Base-by-base conservation (phyloP, 2,329 filamentous ascomycete genomes). In the Cercospora zeina region DNA sequence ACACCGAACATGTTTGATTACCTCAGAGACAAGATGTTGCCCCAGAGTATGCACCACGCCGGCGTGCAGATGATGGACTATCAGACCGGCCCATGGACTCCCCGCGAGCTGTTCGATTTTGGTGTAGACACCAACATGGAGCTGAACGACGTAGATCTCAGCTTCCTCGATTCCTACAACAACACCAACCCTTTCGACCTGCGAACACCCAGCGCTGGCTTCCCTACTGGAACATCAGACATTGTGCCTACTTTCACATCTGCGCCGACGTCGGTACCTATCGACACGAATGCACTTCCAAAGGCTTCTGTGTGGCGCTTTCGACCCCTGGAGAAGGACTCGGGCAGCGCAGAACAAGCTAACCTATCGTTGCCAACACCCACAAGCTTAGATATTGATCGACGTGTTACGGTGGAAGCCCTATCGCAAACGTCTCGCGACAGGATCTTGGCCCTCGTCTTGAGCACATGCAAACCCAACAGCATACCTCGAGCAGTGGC, bases 361-460 rank as follows among this genome's bases (percentile, higher is more conserved):
- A 77, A 80, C 49, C 66, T 80, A 1, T 77, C 76, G 2, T 69
- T 79, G 4, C 70, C 76, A 0, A 76, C 77, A 0, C 74, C 71
- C 24, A 75, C 74, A 1, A 73, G 71, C 39, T 61, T 77, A 1
- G 74, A 75, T 9, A 72, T 78, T 2, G 75, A 77, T 50, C 72
- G 77, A n/a, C 71, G 78, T 30, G 76, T 77, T 1, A 76, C 77
- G 4, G 73, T 73, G 42, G 78, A 80, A 60, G 75, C 74, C 34
- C 67, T 81, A 3, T 72, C 74, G 16, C 75, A 76, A 47, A 76
- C 74, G 2, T 77, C 76, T 19, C 74, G 79, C 31, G 88, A 91
- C 72, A 82, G 81, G 51, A 81, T 89, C 1, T 77, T 91, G 59
- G 86, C 83, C 10, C 80, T 89, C 62, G 83, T 90, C 1, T 76